Evolutionary conservation across 495 filamentous ascomycete genomes (phyloP).

Genomic region (Lasiosphaeriaceae sp.): DNA sequence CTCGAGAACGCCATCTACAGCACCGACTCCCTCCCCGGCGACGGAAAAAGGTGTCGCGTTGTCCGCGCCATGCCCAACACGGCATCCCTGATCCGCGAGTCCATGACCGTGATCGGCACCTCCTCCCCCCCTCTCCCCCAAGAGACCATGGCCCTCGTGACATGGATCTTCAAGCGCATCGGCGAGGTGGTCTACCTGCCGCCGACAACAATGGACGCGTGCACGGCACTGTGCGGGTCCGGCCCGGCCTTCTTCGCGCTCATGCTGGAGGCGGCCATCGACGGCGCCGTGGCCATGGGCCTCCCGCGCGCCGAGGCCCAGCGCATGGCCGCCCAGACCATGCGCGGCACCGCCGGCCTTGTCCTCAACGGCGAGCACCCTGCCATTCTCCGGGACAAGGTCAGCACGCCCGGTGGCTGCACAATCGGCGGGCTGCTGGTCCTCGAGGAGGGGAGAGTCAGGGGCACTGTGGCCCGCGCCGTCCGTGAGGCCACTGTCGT

Average conservation of each 20-base stretch:
- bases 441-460: slow-evolving; percentile 70
- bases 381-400: slow-evolving; percentile 71
- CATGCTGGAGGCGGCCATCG: slow-evolving; percentile 71
- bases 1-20: slow-evolving; percentile 58
- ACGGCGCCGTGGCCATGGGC: slow-evolving; percentile 79
- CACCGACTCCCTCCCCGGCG: slow-evolving; percentile 24
- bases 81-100: slow-evolving; percentile 62
- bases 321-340: slow-evolving; percentile 76
- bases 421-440: slow-evolving; percentile 74
- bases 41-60: slow-evolving; percentile 48
- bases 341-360: slow-evolving; percentile 66
- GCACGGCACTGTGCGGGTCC: slow-evolving; percentile 70
- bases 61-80: slow-evolving; percentile 83
- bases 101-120: slow-evolving; percentile 74
- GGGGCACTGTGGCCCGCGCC: slow-evolving; percentile 64
- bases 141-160: slow-evolving; percentile 52
- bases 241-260: slow-evolving; percentile 77
- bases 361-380: slow-evolving; percentile 73
- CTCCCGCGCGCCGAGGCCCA: slow-evolving; percentile 72
- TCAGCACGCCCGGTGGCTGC: slow-evolving; percentile 75
- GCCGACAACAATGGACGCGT: slow-evolving; percentile 65
- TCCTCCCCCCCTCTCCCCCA: slow-evolving; percentile 54
- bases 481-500: slow-evolving; percentile 76
- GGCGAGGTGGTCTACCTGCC: slow-evolving; percentile 64
- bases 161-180: slow-evolving; percentile 73